These are phyloP conservation scores for Nicotiana paniculata DNA, from an alignment of 257 asterid species.

Conservation along the genomic window DNA sequence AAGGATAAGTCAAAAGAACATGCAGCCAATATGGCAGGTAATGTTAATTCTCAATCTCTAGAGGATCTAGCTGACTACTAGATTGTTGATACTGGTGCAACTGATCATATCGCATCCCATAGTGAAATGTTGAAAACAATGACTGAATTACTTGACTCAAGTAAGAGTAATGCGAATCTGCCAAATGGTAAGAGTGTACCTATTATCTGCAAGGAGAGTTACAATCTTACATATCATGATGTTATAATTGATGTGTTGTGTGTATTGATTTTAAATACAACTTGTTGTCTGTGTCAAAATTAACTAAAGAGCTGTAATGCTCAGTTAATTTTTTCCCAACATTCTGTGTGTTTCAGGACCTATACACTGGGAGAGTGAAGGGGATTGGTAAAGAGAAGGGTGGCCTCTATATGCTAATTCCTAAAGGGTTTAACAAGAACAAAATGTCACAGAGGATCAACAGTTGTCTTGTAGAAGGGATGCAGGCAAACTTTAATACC, in stretches of 20 bases:
- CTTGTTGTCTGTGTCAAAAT: not conserved
- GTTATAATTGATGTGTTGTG: not conserved
- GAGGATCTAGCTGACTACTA: too few relatives aligned
- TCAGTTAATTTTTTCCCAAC: not conserved
- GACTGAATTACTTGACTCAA: not conserved
- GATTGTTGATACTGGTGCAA: not conserved
- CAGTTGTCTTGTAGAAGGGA: not conserved
- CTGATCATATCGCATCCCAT: too few relatives aligned
- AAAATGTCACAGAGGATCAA: fast-evolving
- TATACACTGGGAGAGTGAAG: not conserved
- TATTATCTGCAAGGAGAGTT: too few relatives aligned
- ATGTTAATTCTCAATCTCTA: too few relatives aligned
- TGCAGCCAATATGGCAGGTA: not conserved
- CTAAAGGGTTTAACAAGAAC: too few relatives aligned
- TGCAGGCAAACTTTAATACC: not conserved
- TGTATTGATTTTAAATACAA: not conserved
- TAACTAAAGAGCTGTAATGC: not conserved
- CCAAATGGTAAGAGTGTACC: not conserved
- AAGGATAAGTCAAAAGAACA: too few relatives aligned
- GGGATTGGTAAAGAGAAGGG: not conserved
- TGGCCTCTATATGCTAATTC: not conserved
- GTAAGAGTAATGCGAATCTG: not conserved
- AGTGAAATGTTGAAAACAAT: too few relatives aligned
- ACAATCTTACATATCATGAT: too few relatives aligned
- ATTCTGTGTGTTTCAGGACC: not conserved